phyloP scores from a whole-genome alignment of 2,329 filamentous ascomycete genomes.

The Rutstroemia sp. region DNA sequence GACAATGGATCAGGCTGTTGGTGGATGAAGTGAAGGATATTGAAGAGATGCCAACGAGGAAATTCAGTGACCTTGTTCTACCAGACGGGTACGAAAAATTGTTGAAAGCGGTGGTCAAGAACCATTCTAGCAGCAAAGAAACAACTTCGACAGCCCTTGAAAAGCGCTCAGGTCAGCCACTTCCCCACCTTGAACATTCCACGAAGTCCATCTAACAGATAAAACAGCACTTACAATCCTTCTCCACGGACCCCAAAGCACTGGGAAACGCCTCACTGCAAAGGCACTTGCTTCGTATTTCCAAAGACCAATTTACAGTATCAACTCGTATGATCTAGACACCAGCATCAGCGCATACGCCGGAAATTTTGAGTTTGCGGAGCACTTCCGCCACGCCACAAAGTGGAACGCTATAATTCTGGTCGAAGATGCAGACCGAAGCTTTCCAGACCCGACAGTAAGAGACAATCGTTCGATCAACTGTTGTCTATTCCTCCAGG shows the following conservation, averaged over 20 bases:
- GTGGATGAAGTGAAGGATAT: background rate
- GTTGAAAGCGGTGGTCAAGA: background rate
- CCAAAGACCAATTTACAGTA: background rate
- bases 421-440: background rate
- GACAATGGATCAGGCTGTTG: background rate
- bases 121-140: background rate
- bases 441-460: background rate
- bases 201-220: background rate
- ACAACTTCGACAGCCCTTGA: rapidly evolving
- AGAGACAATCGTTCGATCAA: background rate
- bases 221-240: background rate
- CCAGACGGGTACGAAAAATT: background rate
- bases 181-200: background rate
- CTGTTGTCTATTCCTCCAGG: background rate
- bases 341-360: background rate
- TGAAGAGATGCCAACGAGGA: background rate
- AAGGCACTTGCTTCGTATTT: background rate
- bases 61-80: background rate
- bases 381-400: background rate
- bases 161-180: background rate
- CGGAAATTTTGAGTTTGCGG: background rate
- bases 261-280: background rate
- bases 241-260: background rate
- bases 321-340: background rate
- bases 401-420: slow-evolving; percentile 2